Evolutionary conservation across 768 basidiomycete species (phyloP).

Genomic region (Mycena galericulata): DNA sequence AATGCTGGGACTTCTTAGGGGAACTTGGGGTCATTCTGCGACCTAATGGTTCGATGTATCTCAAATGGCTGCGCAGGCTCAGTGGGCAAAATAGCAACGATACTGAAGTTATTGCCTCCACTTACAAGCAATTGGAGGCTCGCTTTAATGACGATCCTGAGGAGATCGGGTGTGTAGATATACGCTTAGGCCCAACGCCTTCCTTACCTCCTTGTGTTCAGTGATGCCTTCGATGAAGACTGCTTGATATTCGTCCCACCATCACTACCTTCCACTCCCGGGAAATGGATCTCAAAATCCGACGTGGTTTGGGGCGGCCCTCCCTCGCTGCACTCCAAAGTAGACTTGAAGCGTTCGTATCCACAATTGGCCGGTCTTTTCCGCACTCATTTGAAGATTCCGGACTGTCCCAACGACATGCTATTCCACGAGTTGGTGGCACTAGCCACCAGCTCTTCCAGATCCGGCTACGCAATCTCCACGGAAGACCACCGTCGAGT

Average conservation of each 20-base stretch:
- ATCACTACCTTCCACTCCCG: background rate
- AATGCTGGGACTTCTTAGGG: constrained; percentile 16
- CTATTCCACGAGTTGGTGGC: constrained; percentile 5
- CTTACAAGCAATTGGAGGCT: constrained; percentile 23
- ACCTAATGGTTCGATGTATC: constrained; percentile 7
- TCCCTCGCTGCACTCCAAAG: constrained; percentile 18
- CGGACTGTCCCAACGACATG: constrained; percentile 9
- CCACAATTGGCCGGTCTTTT: constrained; percentile 1
- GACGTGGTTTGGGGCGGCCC: constrained; percentile 22
- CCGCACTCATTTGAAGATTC: constrained; percentile 1
- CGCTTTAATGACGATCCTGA: constrained; percentile 12
- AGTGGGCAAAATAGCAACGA: background rate
- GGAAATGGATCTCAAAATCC: background rate
- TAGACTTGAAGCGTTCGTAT: background rate
- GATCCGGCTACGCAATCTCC: background rate
- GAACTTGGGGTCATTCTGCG: constrained; percentile 14
- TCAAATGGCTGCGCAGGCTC: constrained; percentile 16
- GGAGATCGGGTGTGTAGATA: background rate
- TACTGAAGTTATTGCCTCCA: background rate
- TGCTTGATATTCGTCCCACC: background rate
- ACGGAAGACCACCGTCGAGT: background rate
- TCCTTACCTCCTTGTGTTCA: background rate
- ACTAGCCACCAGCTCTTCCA: background rate
- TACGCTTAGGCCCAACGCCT: background rate
- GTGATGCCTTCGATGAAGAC: constrained; percentile 2